These are phyloP conservation scores for Coniferiporia sulphurascens DNA, from an alignment of 1,284 basidiomycete species.

Conservation along the genomic window DNA sequence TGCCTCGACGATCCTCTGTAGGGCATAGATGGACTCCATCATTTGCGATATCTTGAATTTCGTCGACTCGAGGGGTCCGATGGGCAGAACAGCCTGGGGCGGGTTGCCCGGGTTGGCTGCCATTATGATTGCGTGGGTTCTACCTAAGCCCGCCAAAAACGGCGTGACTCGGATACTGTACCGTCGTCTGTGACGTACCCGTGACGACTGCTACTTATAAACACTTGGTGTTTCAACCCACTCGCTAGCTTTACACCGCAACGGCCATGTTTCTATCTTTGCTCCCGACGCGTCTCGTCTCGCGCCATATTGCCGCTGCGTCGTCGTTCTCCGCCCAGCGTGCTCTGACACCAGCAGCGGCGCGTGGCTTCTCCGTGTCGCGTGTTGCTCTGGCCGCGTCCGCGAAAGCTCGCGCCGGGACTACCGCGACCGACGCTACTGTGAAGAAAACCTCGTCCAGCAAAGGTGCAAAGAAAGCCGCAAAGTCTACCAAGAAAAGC, in stretches of 20 bases:
- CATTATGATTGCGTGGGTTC: no score
- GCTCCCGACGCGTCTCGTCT: slow-evolving; percentile 4
- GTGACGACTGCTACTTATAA: not conserved
- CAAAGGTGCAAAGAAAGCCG: slow-evolving; percentile 1
- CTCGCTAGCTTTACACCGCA: not conserved
- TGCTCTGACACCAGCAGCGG: not conserved
- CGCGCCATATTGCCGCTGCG: not conserved
- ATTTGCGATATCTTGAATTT: slow-evolving; percentile 71
- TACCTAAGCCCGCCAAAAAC: no score
- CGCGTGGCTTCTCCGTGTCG: slow-evolving; percentile 10
- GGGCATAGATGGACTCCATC: slow-evolving; percentile 62
- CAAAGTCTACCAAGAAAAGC: not conserved
- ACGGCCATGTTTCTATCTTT: not conserved
- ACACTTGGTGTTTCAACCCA: not conserved
- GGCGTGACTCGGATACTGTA: not conserved
- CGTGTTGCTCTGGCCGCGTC: not conserved
- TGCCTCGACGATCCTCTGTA: slow-evolving; percentile 59
- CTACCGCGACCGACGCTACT: slow-evolving; percentile 10
- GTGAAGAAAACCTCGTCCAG: slow-evolving; percentile 11
- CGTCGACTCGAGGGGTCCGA: slow-evolving; percentile 64
- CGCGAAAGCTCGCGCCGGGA: not conserved
- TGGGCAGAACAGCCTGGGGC: slow-evolving; percentile 25
- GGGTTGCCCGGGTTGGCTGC: not conserved
- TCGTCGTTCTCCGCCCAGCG: not conserved
- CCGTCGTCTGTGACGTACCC: not conserved